phyloP scores from a whole-genome alignment of 225 moss, liverwort and hornwort species.

The Pseudisothecium myosuroides region DNA sequence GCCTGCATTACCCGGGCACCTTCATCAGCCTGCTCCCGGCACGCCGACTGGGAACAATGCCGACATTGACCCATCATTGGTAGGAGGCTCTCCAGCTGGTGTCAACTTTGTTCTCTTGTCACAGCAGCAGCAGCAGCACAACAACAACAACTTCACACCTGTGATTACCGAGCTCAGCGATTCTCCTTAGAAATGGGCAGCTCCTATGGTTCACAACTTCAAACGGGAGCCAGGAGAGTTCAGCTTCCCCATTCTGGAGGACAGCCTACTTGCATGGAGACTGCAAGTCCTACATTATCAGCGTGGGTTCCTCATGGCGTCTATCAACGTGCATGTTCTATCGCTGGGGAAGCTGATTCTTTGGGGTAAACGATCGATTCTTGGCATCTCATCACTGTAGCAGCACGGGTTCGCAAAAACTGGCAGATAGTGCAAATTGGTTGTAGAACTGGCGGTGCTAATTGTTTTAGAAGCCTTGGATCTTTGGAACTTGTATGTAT shows the following conservation, averaged over 20 bases:
- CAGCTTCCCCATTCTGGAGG: neutral
- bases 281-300: neutral
- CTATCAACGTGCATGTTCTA: neutral
- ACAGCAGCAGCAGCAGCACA: slow-evolving; percentile 7
- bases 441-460: neutral
- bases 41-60: slow-evolving; percentile 8
- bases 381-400: neutral
- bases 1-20: neutral
- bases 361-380: neutral
- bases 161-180: slow-evolving; percentile 41
- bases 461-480: neutral
- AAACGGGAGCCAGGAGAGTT: neutral
- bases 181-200: slow-evolving; percentile 16
- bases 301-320: neutral
- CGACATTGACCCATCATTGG: slow-evolving; percentile 1
- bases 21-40: neutral
- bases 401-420: neutral
- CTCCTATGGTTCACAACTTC: neutral
- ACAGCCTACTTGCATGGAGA: neutral
- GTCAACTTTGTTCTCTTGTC: slow-evolving; percentile 38
- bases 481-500: slow-evolving; percentile 3
- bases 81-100: slow-evolving; percentile 41
- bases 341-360: neutral
- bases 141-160: neutral
- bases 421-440: neutral